These are phyloP conservation scores for Neurospora sp. DNA, from an alignment of 2,329 filamentous ascomycete species.

Conservation along the genomic window DNA sequence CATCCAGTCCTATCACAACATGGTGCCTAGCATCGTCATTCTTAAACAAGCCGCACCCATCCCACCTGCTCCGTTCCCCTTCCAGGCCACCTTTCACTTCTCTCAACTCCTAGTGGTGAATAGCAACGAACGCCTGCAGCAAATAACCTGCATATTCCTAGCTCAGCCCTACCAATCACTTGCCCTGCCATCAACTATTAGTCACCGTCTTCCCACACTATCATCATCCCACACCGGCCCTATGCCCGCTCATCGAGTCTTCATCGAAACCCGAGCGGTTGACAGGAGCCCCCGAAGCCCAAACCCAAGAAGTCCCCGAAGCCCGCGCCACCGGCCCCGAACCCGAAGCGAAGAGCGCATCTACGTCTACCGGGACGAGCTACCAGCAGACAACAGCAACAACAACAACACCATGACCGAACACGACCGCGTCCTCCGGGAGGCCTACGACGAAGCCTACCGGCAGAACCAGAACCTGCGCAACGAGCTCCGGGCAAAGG, in stretches of 20 bases:
- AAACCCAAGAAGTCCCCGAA: conserved; percentile 9
- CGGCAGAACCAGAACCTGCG: conserved; percentile 25
- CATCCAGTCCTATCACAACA: neutral
- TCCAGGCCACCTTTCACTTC: neutral
- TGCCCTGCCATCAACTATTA: neutral
- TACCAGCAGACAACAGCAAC: neutral
- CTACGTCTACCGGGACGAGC: conserved; percentile 18
- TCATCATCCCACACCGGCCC: neutral
- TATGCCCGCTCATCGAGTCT: conserved; percentile 11
- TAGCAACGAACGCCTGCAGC: neutral
- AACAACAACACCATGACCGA: conserved; percentile 9
- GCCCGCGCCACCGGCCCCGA: conserved; percentile 11
- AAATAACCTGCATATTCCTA: neutral
- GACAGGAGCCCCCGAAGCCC: conserved; percentile 5
- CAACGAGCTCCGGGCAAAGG: conserved; percentile 14
- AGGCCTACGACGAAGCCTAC: conserved; percentile 14
- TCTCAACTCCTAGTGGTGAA: neutral
- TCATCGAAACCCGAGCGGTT: conserved; percentile 12
- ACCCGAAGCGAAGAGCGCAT: conserved; percentile 17
- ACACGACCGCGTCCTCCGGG: conserved; percentile 12
- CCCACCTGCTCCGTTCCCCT: neutral
- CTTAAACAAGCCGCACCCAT: neutral
- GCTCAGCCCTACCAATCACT: neutral
- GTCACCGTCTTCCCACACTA: neutral
- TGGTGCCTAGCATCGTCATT: neutral